Evolutionary conservation across 164 flowering plant genomes (phyloP), one percentile per base, ranked within the genome.

Genomic region (Malania oleifera): DNA sequence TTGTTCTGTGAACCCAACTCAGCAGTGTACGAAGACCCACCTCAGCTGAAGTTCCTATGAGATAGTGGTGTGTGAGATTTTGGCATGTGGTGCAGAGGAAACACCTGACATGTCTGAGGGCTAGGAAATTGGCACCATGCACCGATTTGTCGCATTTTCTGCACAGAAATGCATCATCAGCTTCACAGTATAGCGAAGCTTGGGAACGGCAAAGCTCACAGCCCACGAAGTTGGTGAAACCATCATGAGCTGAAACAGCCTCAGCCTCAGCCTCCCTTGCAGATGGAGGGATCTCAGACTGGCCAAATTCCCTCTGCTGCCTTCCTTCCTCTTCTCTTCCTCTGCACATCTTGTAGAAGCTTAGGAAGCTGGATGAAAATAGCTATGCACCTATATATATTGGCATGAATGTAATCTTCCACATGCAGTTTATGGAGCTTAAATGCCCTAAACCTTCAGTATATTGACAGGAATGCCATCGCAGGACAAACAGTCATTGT

Each of bases 141-240:
- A 80, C 85, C 68, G 56, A 57, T 59, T 38, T 69, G 44, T 82
- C 85, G 46, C 90, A 82, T 59, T 73, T 75, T 19, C 54, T 7
- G 41, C 90, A 82, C 14, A 84, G 63, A 65, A 57, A 82, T 0
- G 90, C 86, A 18, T 76, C 76, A 48, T 84, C 90, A 0, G 90
- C 86, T 48, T 71, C 70, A 60, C 86, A 84, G 52, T 80, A 82
- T 38, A 82, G 22, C 1, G 73, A 37, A n/a, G 84, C 84, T 65
- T 45, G 54, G 2, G 64, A 62, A 5, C 65, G 40, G 27, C 82
- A 80, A n/a, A 80, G 82, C 74, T 80, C 84, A 27, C 82, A 76
- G 15, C 38, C 7, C n/a, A 71, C 67, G 18, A 41, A 13, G 15
- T 12, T 41, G 35, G 23, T 12, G 7, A 17, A 7, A 12, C 11